A percentile compares a stretch with the other conserved stretches of the same genome.
Conservation (phyloP, 2,329 filamentous ascomycete genomes). For the Drechmeria coniospora region DNA sequence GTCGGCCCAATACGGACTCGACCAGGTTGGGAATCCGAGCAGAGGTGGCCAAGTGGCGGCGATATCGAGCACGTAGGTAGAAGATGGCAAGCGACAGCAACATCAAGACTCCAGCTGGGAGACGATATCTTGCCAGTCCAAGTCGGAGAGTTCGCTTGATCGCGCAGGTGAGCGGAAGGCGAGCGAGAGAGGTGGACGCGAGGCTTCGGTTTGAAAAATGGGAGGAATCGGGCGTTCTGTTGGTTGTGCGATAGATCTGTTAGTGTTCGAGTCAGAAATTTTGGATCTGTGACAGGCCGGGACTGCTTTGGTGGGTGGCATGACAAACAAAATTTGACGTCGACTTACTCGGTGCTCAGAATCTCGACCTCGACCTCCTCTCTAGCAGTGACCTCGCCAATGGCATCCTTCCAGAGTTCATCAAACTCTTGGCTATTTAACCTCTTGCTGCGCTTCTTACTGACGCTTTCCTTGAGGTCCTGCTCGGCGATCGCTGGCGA, state of each 20-base stretch:
- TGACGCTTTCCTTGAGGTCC: slow-evolving; percentile 63
- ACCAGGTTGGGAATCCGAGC: slow-evolving; percentile 72
- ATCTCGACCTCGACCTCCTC: slow-evolving; percentile 41
- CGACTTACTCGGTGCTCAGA: slow-evolving; percentile 36
- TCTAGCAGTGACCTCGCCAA: slow-evolving; percentile 52
- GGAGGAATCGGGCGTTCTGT: slow-evolving; percentile 55
- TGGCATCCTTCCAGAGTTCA: slow-evolving; percentile 63
- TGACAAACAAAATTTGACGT: slow-evolving; percentile 7
- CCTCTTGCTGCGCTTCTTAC: slow-evolving; percentile 61
- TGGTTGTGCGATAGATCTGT: slow-evolving; percentile 62
- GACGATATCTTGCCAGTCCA: slow-evolving; percentile 74
- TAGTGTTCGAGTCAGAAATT: slow-evolving; percentile 54
- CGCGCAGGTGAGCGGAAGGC: slow-evolving; percentile 73
- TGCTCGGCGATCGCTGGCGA: slow-evolving; percentile 49
- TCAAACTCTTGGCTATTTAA: slow-evolving; percentile 85
- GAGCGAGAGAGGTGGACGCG: slow-evolving; percentile 78
- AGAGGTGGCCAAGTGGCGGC: slow-evolving; percentile 46
- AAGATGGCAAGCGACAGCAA: slow-evolving; percentile 30
- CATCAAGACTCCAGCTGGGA: slow-evolving; percentile 58
- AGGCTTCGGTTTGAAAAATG: slow-evolving; percentile 48
- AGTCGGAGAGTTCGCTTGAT: slow-evolving; percentile 63
- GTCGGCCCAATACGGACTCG: slow-evolving; percentile 64
- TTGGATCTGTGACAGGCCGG: slow-evolving; percentile 4
- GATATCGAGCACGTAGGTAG: slow-evolving; percentile 51
- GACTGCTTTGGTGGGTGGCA: not conserved